Evolutionary conservation across 2,329 filamentous ascomycete genomes (phyloP), one percentile per base, ranked within the genome.

Genomic region (Triangularia setosa): DNA sequence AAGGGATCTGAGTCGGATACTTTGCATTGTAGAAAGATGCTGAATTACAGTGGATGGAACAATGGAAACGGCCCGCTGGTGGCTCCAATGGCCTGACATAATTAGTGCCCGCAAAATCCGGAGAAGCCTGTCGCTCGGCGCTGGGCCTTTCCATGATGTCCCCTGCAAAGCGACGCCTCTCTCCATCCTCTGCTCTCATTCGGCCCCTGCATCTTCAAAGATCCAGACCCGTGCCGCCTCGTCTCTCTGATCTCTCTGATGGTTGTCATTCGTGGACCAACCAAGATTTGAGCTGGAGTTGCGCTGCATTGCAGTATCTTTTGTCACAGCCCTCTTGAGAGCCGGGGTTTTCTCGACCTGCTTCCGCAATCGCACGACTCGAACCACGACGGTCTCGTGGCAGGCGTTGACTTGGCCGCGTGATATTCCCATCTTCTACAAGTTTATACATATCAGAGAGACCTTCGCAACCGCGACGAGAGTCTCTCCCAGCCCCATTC

Each of bases 381-480:
- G 57, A 65, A 64, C 64, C 60, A 60, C 65, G 62, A 57, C 60
- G 61, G 66, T 71, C 72, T 72, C 73, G 73, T 74, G 73, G 72
- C 72, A 70, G 62, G 65, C 68, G 65, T 62, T 68, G 48, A 70
- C 68, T 71, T 69, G 70, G 68, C 70, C 70, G 65, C 67, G 66
- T 72, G 71, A 71, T 64, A 53, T 40, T 66, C 52, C 23, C 58
- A 48, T 48, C 18, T 21, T 48, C 40, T 48, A 21, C 40, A 48
- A 23, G 40, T 48, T 48, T 48, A 48, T 48, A 48, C 21, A n/a
- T n/a, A n/a, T n/a, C 30, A 33, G 30, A 33, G 30, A 33, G 30
- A 33, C 12, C 30, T 9, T 8, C 30, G 30, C 5, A 33, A 33
- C 40, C n/a, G 40, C 21, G 21, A 18, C 40, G n/a, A 48, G 40